Conservation (phyloP, 164 flowering plant genomes). For the Vitis vinifera region ASM3070453v1 NC_081817.1:15320001-15320500, state of each 20-base stretch:
- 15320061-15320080: constrained; percentile 72
- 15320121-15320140: constrained; percentile 51
- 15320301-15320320: no score
- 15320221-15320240: not conserved
- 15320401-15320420: constrained; percentile 96
- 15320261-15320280: no score
- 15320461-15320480: constrained; percentile 92
- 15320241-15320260: no score
- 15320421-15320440: constrained; percentile 98
- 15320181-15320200: constrained; percentile 96
- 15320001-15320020: constrained; percentile 97
- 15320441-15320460: constrained; percentile 95
- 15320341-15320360: constrained; percentile 91
- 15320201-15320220: constrained; percentile 9
- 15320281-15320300: no score
- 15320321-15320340: constrained; percentile 76
- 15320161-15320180: constrained; percentile 59
- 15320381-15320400: constrained; percentile 90
- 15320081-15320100: constrained; percentile 92
- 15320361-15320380: constrained; percentile 82
- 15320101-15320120: constrained; percentile 84
- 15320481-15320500: constrained; percentile 97
- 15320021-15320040: constrained; percentile 96
- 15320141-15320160: constrained; percentile 58
- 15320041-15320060: constrained; percentile 92